Conservation (phyloP, 495 filamentous ascomycete genomes). For the Pseudoneurospora amorphoporcata region DNA sequence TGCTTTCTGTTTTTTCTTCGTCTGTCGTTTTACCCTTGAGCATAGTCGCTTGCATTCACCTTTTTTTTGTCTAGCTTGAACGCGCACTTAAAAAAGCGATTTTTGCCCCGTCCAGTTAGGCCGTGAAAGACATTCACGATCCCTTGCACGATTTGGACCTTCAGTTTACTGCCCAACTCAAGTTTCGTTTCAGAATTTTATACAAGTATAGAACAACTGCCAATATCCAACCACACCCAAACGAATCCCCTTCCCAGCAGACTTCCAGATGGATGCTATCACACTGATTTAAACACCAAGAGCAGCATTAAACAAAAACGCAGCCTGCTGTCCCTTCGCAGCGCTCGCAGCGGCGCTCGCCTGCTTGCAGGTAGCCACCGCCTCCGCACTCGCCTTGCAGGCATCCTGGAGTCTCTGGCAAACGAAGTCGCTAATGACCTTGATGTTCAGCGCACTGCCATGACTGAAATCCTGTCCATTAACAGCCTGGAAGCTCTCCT, state of each 20-base stretch:
- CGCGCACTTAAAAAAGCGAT: background rate
- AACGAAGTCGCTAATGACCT: slow-evolving; percentile 45
- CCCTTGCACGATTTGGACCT: background rate
- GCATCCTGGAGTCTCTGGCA: slow-evolving; percentile 41
- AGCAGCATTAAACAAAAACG: slow-evolving; percentile 47
- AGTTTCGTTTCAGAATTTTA: background rate
- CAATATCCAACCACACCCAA: background rate
- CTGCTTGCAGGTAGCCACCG: slow-evolving; percentile 37
- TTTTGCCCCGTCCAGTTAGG: background rate
- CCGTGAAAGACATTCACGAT: background rate
- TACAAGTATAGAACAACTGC: background rate
- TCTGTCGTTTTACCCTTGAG: background rate
- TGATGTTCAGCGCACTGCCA: slow-evolving; percentile 46
- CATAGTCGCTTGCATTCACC: background rate
- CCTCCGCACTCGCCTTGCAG: slow-evolving; percentile 40
- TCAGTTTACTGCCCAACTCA: background rate
- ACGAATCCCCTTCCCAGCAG: background rate
- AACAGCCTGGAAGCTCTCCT: slow-evolving; percentile 40
- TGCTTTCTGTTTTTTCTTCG: background rate
- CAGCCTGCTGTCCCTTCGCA: slow-evolving; percentile 38
- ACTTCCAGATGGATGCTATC: background rate
- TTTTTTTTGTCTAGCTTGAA: background rate
- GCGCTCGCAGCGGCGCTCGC: slow-evolving; percentile 31
- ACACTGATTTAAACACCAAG: slow-evolving; percentile 22
- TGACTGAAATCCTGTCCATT: slow-evolving; percentile 47